phyloP scores from a whole-genome alignment of 1,284 basidiomycete species.

The Trametes polyzona region DNA sequence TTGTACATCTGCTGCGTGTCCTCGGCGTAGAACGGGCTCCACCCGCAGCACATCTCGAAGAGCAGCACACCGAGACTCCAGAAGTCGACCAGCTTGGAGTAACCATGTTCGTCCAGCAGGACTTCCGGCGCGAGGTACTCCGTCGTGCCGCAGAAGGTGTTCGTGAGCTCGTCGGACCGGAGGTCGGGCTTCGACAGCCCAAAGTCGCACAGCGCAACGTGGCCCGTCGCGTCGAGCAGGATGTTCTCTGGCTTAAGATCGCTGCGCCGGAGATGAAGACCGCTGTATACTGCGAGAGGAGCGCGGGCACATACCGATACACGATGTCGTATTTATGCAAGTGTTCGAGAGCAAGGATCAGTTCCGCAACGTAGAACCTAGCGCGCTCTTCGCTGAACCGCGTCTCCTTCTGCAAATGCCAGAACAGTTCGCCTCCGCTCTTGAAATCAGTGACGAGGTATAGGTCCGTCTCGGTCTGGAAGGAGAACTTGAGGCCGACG shows the following conservation, averaged over 20 bases:
- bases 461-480: constrained; percentile 95
- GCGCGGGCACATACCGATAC: constrained; percentile 69
- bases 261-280: constrained; percentile 40
- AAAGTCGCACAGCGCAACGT: constrained; percentile 96
- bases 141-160: constrained; percentile 97
- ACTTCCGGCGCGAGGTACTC: constrained; percentile 99
- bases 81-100: constrained; percentile 98
- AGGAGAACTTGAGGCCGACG: constrained; percentile 97
- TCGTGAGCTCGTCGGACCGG: constrained; percentile 92
- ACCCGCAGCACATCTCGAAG: constrained; percentile 99
- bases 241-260: constrained; percentile 99
- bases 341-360: constrained; percentile 93
- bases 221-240: constrained; percentile 93
- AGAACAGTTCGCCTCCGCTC: constrained; percentile 97
- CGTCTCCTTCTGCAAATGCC: constrained; percentile 96
- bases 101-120: constrained; percentile 97
- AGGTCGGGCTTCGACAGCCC: constrained; percentile 97
- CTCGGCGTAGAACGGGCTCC: constrained; percentile 99
- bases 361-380: constrained; percentile 94
- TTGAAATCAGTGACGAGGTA: constrained; percentile 99
- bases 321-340: constrained; percentile 97
- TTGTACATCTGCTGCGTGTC: constrained; percentile 99
- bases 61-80: constrained; percentile 94
- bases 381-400: constrained; percentile 92
- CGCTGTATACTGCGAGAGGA: not conserved